Base-by-base conservation (phyloP, 2,329 filamentous ascomycete genomes). In the Colletotrichum salicis region DNA sequence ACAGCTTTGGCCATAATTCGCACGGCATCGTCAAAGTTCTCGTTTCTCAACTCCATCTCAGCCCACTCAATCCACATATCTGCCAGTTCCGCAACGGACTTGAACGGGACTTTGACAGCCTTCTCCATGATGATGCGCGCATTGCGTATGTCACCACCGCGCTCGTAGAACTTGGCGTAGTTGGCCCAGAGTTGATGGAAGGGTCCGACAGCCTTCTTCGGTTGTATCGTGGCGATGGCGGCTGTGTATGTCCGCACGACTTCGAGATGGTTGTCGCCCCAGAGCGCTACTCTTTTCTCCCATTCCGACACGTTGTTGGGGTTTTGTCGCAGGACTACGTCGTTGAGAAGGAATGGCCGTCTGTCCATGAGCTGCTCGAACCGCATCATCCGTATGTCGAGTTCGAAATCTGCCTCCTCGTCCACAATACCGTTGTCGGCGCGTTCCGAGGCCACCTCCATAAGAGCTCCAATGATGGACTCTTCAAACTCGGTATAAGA, bases 31-130 rank as follows among this genome's bases (percentile, higher is more conserved):
- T 98, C 95, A 75, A 98, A 98, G 79, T 98, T 97, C 78, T 98
- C 95, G 78, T 95, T 95, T 60, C 96, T 93, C 60, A 99, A 87
- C 81, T 99, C 96, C 93, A 99, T 94, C 82, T 99, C 96, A 1
- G 97, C 96, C 96, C 96, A 99, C 83, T 97, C 95, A 74, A 97
- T 97, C 96, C 96, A 99, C 89, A 96, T 97, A 78, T 99, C 96
- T 24, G 96, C 96, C 70, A 99, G 87, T 82, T 99, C 96, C 35
- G 93, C 91, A n/a, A 99, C 96, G 0, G 95, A 97, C 79, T 97
- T 98, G 87, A 97, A 99, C 0, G 96, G 95, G 1, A 99, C 96
- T 79, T 98, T 98, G 79, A 97, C 94, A 15, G 96, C 96, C 83
- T 98, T 99, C 81, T 98, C 96, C 89, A 98, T 93, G 78, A 99